Evolutionary conservation across 2,329 filamentous ascomycete genomes (phyloP).

Genomic region (Ophiocordyceps camponoti-saundersi): DNA sequence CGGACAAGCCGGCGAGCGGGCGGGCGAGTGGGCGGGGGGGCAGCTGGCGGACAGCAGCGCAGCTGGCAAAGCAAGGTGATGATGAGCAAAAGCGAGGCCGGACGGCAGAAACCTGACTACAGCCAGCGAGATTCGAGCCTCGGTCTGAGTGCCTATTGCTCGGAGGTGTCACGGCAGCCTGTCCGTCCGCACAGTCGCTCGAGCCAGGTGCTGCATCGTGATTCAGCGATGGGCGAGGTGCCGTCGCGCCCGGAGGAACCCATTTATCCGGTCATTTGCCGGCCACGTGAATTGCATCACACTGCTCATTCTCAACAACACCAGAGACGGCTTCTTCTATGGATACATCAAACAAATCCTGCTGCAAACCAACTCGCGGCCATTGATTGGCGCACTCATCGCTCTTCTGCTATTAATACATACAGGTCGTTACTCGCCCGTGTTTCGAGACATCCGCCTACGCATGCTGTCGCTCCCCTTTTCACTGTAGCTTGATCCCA

Average conservation of each 20-base stretch:
- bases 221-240: conserved; percentile 2
- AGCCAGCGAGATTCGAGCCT: not conserved
- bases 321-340: too few species aligned
- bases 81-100: not conserved
- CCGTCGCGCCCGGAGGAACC: conserved; percentile 1
- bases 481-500: conserved; percentile 36
- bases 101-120: not conserved
- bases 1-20: not conserved
- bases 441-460: conserved; percentile 12
- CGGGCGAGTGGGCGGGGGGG: not conserved
- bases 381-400: too few species aligned
- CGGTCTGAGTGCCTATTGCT: not conserved
- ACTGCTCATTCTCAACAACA: not conserved
- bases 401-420: too few species aligned
- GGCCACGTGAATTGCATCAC: not conserved
- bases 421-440: not conserved
- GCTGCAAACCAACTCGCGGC: not conserved
- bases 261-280: conserved; percentile 1
- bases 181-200: not conserved
- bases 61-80: not conserved
- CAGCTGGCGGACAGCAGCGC: not conserved
- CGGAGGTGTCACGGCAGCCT: conserved; percentile 1
- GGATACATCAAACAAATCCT: not conserved
- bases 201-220: conserved; percentile 1
- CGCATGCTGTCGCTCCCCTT: conserved; percentile 15